Base-by-base conservation (phyloP, 371 early-diverging fungal species). In the Mucor indicus region DNA sequence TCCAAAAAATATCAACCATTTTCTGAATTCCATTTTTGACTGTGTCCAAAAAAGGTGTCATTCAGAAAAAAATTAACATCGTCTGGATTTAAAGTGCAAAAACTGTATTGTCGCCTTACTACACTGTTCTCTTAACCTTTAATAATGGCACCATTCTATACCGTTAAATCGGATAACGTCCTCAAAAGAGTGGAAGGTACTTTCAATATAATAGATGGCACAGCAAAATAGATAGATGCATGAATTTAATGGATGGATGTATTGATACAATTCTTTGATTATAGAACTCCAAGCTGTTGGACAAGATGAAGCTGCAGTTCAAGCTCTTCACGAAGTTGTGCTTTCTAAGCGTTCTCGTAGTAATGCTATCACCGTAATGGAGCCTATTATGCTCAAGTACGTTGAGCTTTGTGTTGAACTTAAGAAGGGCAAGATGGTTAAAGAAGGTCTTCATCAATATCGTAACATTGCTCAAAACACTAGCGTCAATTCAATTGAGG, bases 391-490 rank as follows among this genome's bases (percentile, higher is more conserved):
- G 79, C 79, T 90, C 66, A 89, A 89, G 72, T 96, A 93, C 62
- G 82, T 96, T 39, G 93, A 94, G 70, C 85, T 98, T 40, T 86
- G 90, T 60, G 96, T 98, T 24, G 72, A 84, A 50, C 81, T 91
- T 38, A 52, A 52, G 50, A 60, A 91, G 72, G 93, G 95, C 50
- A 94, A 91, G 79, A 72, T 87, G 56, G 92, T 92, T 32, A 93
- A 94, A 76, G 98, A 98, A 71, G 96, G 89, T 43, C 83, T 98
- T 62, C 89, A 90, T 55, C 92, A 92, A 76, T 97, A 92, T 82
- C 95, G 95, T 76, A 95, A 96, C 80, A 89, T 94, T 67, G 90
- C 93, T 44, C 95, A 95, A 77, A 93, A 95, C 77, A 86, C 85
- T 53, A 90, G 88, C 59, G 90, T 96, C 46, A 76, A 84, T 38